A percentile compares a stretch with the other conserved stretches of the same genome.
Conservation (phyloP, 2,329 filamentous ascomycete genomes). For the Hysterium pulicare region DNA sequence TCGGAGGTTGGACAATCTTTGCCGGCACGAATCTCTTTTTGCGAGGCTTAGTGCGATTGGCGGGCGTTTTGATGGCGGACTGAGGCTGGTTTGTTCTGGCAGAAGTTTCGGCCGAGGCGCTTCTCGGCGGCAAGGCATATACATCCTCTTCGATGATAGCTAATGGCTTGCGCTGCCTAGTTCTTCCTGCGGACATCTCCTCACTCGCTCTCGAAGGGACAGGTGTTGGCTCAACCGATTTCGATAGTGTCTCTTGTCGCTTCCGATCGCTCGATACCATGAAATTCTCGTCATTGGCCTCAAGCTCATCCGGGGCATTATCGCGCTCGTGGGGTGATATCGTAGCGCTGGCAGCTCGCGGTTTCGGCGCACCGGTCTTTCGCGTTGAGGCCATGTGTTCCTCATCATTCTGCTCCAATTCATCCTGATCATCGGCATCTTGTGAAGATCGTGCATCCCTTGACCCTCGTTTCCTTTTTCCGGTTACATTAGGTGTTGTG, state of each 20-base stretch:
- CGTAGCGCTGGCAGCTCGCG: slow-evolving; percentile 15
- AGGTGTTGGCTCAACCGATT: not conserved
- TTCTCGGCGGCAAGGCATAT: not conserved
- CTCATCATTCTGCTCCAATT: slow-evolving; percentile 30
- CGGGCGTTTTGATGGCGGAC: not conserved
- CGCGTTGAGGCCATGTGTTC: slow-evolving; percentile 21
- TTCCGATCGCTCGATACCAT: slow-evolving; percentile 4
- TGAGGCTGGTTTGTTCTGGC: not conserved
- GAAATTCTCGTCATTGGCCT: slow-evolving; percentile 6
- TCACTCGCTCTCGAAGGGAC: not conserved
- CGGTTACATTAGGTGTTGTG: slow-evolving; percentile 25
- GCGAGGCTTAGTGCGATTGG: not conserved
- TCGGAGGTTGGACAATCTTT: not conserved
- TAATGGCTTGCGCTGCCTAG: not conserved
- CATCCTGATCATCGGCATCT: slow-evolving; percentile 26
- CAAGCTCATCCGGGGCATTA: slow-evolving; percentile 18
- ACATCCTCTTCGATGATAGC: not conserved
- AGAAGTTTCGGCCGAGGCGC: not conserved
- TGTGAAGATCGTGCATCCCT: slow-evolving; percentile 10
- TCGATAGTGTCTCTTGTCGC: not conserved
- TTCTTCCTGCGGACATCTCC: not conserved
- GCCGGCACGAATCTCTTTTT: not conserved
- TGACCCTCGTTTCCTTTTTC: slow-evolving; percentile 33
- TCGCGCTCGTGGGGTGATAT: slow-evolving; percentile 25
- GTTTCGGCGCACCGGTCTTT: slow-evolving; percentile 12